Conservation (phyloP, 805 yeast genomes). For the Pichia sporocuriosa region DNA sequence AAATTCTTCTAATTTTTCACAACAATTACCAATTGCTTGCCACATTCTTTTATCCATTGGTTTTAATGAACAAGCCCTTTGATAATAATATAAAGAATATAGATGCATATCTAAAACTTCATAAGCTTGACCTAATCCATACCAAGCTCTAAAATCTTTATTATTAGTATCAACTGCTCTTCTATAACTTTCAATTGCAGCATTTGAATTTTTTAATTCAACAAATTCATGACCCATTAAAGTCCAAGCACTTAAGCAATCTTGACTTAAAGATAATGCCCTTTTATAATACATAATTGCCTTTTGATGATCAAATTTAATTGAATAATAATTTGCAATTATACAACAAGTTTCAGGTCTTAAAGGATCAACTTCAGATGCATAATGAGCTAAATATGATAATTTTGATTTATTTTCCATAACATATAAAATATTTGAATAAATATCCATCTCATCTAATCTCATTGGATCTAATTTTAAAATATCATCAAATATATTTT, state of each 20-base stretch:
- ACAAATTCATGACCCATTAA: constrained; percentile 98
- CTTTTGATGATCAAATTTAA: constrained; percentile 89
- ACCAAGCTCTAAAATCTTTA: constrained; percentile 95
- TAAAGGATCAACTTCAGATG: constrained; percentile 74
- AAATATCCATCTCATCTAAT: constrained; percentile 84
- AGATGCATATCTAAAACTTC: constrained; percentile 93
- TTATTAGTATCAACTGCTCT: constrained; percentile 86
- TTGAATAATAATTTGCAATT: constrained; percentile 86
- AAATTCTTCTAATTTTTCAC: constrained; percentile 64
- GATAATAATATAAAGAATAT: constrained; percentile 88
- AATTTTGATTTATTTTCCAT: constrained; percentile 84
- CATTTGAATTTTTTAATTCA: constrained; percentile 91
- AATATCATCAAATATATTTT: constrained; percentile 68
- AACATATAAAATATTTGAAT: constrained; percentile 91
- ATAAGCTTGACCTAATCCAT: constrained; percentile 96
- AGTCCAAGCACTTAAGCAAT: constrained; percentile 91
- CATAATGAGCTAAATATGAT: constrained; percentile 79
- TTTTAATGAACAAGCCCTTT: constrained; percentile 79
- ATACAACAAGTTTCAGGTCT: constrained; percentile 94
- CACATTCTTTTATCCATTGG: constrained; percentile 92
- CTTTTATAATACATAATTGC: constrained; percentile 90
- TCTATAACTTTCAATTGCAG: constrained; percentile 92
- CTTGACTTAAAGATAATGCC: constrained; percentile 74
- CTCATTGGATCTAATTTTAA: constrained; percentile 73
- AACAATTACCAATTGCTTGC: constrained; percentile 91